Evolutionary conservation across 2,329 filamentous ascomycete species (phyloP), one percentile per base, ranked within the genome.

Genomic region (Ilyonectria robusta): DNA sequence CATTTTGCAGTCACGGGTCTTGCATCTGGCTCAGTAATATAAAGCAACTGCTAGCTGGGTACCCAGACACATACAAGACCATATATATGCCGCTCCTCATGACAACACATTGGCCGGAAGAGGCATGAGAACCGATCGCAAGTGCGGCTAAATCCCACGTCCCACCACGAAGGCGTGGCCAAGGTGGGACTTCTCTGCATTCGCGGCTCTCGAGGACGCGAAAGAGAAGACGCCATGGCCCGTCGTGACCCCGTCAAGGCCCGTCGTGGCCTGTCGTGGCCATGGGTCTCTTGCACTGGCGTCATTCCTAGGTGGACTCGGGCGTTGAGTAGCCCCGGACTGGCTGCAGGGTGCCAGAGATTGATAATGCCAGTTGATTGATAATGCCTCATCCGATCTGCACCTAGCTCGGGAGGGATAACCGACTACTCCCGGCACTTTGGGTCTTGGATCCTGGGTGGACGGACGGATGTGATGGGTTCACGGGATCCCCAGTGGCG

Each of bases 361-460:
- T 74, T 73, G 72, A 74, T 74, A 74, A 74, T 62, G 59, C 56
- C 67, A 55, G 51, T 56, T 73, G 67, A 74, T 74, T 74, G 72
- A 74, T 73, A 72, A 75, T 72, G 63, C 66, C 69, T 71, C 72
- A 70, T 70, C 70, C 44, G 61, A 68, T 65, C 60, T 58, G 26
- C 29, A 44, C 59, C 29, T 55, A 66, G 42, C 57, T 61, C 29
- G 47, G 61, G 46, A 66, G 19, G 53, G 46, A 37, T 13, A 58
- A 51, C 58, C 53, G 53, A 62, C 57, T 53, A 53, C 23, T 33
- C 17, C 35, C 51, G 6, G 37, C 37, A 15, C 51, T 65, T 31
- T 23, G 44, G 21, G 40, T 44, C 47, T 31, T 23, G 17, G 23
- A 21, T 40, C 35, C 50, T 56, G 50, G 56, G 35, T 40, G 19